phyloP scores from a whole-genome alignment of 108 stramenopile species.

The Pseudonitzschia delicatissima region DNA sequence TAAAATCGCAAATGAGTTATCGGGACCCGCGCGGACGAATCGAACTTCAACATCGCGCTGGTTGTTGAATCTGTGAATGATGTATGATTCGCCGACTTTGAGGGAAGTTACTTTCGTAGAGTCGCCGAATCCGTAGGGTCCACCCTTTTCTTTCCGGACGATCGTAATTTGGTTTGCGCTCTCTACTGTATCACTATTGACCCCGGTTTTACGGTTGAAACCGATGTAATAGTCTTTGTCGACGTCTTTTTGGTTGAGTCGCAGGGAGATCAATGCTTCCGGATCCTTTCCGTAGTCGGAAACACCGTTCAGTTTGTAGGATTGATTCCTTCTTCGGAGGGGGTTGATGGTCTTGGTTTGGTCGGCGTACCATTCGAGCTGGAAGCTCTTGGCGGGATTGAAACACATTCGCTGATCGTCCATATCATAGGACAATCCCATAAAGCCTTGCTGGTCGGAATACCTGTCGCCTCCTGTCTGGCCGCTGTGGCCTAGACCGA shows the following conservation, averaged over 20 bases:
- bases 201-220: constrained; percentile 33
- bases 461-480: constrained; percentile 32
- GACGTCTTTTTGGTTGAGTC: background rate
- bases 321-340: background rate
- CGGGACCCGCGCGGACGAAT: no score
- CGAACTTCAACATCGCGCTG: background rate
- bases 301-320: background rate
- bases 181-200: constrained; percentile 40
- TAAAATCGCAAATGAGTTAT: no score
- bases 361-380: constrained; percentile 48
- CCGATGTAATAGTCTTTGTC: constrained; percentile 29
- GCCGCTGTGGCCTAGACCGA: constrained; percentile 44
- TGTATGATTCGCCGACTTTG: constrained; percentile 20
- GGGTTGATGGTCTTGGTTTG: background rate
- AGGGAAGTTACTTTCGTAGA: constrained; percentile 43
- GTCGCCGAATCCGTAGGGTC: constrained; percentile 22
- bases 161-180: constrained; percentile 32
- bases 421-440: constrained; percentile 13
- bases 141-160: background rate
- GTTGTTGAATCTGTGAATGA: constrained; percentile 16
- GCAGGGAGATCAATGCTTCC: background rate
- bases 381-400: constrained; percentile 51
- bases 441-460: constrained; percentile 28
- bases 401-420: constrained; percentile 59
- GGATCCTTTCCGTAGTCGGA: background rate